These are phyloP conservation scores for Crassisporium funariophilum DNA, from an alignment of 768 basidiomycete genomes.

Conservation along the genomic window DNA sequence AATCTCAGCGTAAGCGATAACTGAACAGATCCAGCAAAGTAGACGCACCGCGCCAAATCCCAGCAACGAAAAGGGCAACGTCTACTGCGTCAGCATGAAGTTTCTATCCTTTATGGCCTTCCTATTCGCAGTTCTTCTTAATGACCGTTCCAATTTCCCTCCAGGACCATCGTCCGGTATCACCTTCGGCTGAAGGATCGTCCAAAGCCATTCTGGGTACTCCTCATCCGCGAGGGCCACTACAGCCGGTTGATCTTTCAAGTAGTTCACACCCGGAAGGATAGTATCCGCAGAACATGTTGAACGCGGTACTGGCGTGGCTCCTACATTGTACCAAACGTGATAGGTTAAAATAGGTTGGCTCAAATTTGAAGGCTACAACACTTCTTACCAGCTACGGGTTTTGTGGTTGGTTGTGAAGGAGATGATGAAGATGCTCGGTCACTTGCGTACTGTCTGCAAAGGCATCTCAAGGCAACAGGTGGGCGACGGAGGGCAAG, in stretches of 20 bases:
- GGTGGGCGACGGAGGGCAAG: neutral
- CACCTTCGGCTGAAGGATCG: constrained; percentile 59
- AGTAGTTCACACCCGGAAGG: constrained; percentile 77
- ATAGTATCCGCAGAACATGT: constrained; percentile 75
- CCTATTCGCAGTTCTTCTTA: constrained; percentile 61
- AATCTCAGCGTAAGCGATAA: neutral
- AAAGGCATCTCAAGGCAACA: neutral
- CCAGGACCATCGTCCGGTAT: constrained; percentile 74
- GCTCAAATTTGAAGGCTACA: neutral
- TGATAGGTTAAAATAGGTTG: neutral
- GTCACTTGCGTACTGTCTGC: neutral
- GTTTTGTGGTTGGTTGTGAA: neutral
- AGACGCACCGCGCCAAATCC: neutral
- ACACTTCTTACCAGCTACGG: neutral
- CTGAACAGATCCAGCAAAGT: neutral
- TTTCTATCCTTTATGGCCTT: constrained; percentile 80
- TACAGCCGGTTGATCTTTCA: constrained; percentile 80
- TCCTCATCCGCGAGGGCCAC: constrained; percentile 78
- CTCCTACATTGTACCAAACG: constrained; percentile 3
- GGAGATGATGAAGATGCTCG: neutral
- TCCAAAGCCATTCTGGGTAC: constrained; percentile 93
- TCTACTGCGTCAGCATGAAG: constrained; percentile 80
- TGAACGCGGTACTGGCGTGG: constrained; percentile 42
- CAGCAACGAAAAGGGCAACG: no score
- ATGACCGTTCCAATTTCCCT: constrained; percentile 60